phyloP scores from a whole-genome alignment of 371 early-diverging fungal species.

The Blyttiomyces sp. region DNA sequence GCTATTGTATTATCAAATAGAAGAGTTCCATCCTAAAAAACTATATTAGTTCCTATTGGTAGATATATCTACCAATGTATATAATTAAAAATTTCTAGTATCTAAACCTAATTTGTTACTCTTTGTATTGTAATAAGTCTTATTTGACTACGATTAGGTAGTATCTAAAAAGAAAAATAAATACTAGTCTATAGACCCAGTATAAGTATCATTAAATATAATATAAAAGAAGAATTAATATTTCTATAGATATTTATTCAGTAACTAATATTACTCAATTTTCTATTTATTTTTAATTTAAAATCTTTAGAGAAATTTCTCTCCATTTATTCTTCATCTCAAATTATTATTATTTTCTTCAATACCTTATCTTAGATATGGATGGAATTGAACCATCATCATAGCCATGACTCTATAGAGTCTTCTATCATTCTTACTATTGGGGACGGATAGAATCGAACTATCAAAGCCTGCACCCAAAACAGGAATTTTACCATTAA shows the following conservation, averaged over 20 bases:
- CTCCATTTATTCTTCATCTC: background rate
- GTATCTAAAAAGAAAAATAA: no score
- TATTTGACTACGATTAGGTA: no score
- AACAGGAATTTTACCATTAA: slow-evolving; percentile 27
- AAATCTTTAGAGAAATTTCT: background rate
- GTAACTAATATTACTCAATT: background rate
- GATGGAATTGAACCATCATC: background rate
- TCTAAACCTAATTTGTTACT: background rate
- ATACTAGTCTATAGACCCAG: no score
- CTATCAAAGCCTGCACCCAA: slow-evolving; percentile 41
- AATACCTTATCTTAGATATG: background rate
- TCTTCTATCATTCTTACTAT: background rate
- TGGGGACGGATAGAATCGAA: slow-evolving; percentile 30
- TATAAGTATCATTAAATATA: no score
- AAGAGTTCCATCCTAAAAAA: no score
- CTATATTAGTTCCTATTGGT: no score
- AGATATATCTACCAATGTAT: no score
- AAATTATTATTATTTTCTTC: background rate
- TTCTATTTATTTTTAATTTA: background rate
- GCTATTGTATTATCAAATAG: no score
- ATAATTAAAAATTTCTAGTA: slow-evolving; percentile 25
- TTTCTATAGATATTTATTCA: slow-evolving; percentile 1
- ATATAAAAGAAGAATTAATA: no score
- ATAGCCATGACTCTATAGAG: background rate
- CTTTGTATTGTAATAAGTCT: no score